Percentiles rank a stretch among this genome's conserved stretches.
These are phyloP conservation scores for Dentipellis sp. DNA, from an alignment of 768 basidiomycete species.

Conservation along the genomic window DNA sequence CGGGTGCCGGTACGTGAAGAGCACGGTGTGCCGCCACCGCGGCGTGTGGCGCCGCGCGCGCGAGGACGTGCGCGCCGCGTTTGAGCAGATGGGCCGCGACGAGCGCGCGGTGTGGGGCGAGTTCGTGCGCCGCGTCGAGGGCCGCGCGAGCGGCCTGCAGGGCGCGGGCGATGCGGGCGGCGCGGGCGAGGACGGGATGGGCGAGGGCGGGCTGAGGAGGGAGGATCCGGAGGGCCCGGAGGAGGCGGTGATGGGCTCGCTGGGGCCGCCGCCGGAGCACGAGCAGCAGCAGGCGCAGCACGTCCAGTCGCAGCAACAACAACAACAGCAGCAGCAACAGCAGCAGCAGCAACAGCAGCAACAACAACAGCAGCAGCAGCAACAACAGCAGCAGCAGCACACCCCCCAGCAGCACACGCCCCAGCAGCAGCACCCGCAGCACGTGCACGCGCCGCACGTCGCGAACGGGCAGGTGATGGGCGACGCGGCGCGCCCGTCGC, in stretches of 20 bases:
- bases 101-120: slow-evolving; percentile 62
- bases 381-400: neutral
- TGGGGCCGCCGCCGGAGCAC: slow-evolving; percentile 17
- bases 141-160: slow-evolving; percentile 22
- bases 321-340: neutral
- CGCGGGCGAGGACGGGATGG: neutral
- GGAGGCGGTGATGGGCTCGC: slow-evolving; percentile 20
- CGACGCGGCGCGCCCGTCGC: neutral
- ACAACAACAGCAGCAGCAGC: neutral
- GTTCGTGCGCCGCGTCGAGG: slow-evolving; percentile 56
- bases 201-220: slow-evolving; percentile 9
- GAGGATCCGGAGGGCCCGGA: slow-evolving; percentile 13
- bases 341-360: neutral
- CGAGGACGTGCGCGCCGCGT: slow-evolving; percentile 35
- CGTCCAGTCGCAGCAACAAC: neutral
- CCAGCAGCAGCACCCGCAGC: neutral
- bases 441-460: neutral
- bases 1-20: slow-evolving; percentile 63
- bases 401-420: neutral
- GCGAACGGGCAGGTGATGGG: neutral
- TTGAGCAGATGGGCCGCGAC: slow-evolving; percentile 43
- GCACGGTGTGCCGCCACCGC: slow-evolving; percentile 65
- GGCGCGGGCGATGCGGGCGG: neutral
- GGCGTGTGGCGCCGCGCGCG: slow-evolving; percentile 57
- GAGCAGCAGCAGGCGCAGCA: slow-evolving; percentile 3